phyloP scores from a whole-genome alignment of 495 filamentous ascomycete genomes.

The Trypethelium eluteriae region DNA sequence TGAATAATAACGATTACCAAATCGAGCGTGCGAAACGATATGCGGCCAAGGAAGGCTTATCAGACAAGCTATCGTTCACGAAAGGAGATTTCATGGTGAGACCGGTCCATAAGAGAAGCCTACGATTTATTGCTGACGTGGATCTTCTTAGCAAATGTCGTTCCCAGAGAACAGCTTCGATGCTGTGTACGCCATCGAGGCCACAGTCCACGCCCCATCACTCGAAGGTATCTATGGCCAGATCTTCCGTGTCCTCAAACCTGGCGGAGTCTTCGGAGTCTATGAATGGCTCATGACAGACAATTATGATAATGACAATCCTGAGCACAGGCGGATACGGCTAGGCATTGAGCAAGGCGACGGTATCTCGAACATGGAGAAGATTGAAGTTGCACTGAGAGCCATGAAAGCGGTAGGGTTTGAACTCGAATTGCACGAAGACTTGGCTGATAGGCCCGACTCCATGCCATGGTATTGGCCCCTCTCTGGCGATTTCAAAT shows the following conservation, averaged over 20 bases:
- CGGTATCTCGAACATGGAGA: constrained; percentile 98
- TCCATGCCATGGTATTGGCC: constrained; percentile 91
- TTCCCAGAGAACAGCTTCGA: constrained; percentile 91
- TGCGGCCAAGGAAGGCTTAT: constrained; percentile 70
- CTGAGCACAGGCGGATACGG: constrained; percentile 81
- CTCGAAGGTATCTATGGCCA: constrained; percentile 92
- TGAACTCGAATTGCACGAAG: constrained; percentile 75
- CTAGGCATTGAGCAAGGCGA: constrained; percentile 94
- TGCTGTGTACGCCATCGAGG: constrained; percentile 96
- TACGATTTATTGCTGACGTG: not conserved
- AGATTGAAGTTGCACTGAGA: constrained; percentile 68
- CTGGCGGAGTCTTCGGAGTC: constrained; percentile 90
- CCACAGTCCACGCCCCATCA: constrained; percentile 89
- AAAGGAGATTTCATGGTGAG: constrained; percentile 97
- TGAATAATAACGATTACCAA: constrained; percentile 99
- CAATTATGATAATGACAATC: constrained; percentile 80
- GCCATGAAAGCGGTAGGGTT: constrained; percentile 90
- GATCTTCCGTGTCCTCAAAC: constrained; percentile 93
- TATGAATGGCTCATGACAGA: constrained; percentile 99
- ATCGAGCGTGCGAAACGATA: constrained; percentile 89
- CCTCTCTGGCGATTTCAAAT: constrained; percentile 69
- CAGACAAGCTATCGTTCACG: constrained; percentile 74
- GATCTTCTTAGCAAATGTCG: constrained; percentile 70
- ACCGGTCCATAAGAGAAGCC: not conserved
- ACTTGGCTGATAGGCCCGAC: constrained; percentile 77